Evolutionary conservation across 129 eudicot species (phyloP).

Genomic region (Ambrosia trifida): DNA sequence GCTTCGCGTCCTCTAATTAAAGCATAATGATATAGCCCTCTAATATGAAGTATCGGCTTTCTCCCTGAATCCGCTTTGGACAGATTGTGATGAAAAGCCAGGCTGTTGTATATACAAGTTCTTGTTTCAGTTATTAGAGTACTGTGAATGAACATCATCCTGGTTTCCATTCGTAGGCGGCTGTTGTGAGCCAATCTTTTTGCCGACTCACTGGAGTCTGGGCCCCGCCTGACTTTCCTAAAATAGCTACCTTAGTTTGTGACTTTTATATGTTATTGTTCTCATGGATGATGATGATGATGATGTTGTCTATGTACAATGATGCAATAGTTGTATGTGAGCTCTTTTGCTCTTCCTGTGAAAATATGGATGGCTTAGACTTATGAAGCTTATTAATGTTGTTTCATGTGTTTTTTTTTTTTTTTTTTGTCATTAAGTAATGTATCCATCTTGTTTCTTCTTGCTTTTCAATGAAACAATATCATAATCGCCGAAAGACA

Average conservation of each 20-base stretch:
- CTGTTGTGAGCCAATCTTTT: constrained; percentile 50
- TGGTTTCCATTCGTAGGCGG: constrained; percentile 26
- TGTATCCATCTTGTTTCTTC: too few relatives aligned
- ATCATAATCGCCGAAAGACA: too few relatives aligned
- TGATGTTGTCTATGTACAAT: constrained; percentile 18
- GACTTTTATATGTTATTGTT: not conserved
- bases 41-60: constrained; percentile 43
- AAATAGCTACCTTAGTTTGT: constrained; percentile 19
- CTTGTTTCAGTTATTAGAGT: constrained; percentile 18
- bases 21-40: constrained; percentile 1
- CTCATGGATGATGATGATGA: constrained; percentile 17
- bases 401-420: not conserved
- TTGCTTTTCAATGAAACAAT: too few relatives aligned
- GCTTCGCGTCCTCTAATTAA: constrained; percentile 73
- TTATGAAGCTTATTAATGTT: constrained; percentile 11
- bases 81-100: constrained; percentile 38
- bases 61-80: constrained; percentile 35
- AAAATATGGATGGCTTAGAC: constrained; percentile 18
- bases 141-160: not conserved
- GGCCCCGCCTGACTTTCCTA: constrained; percentile 30
- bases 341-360: constrained; percentile 12
- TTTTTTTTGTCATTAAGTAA: not conserved
- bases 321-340: constrained; percentile 1
- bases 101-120: constrained; percentile 42
- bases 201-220: constrained; percentile 42